Conservation (phyloP, 768 basidiomycete species). For the Tricholoma flavovirens region DNA sequence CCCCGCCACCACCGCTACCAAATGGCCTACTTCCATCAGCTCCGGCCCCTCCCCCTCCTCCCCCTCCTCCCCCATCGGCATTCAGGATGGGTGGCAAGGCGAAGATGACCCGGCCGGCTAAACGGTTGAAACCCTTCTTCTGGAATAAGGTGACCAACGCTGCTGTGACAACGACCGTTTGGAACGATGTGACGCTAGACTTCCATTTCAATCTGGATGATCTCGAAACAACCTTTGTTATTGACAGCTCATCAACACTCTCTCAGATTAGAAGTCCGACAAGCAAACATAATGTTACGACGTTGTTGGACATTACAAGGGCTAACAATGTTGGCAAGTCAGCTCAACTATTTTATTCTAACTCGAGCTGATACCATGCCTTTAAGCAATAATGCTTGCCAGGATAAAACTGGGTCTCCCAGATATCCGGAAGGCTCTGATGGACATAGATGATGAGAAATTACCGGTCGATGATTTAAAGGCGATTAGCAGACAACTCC, state of each 20-base stretch:
- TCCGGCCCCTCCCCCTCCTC: conserved; percentile 28
- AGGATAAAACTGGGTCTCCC: conserved; percentile 60
- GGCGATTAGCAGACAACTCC: conserved; percentile 67
- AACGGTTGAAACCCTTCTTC: conserved; percentile 79
- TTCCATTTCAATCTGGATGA: conserved; percentile 58
- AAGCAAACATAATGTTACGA: conserved; percentile 59
- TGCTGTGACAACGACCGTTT: conserved; percentile 51
- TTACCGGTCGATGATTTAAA: conserved; percentile 73
- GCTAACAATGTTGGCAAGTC: conserved; percentile 77
- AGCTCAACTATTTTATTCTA: too few relatives aligned
- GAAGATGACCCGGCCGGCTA: conserved; percentile 39
- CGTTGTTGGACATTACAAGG: conserved; percentile 71
- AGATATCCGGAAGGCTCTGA: conserved; percentile 64
- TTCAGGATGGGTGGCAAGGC: conserved; percentile 26
- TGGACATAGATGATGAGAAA: conserved; percentile 64
- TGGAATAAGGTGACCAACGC: conserved; percentile 73
- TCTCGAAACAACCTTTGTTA: conserved; percentile 65
- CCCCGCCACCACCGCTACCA: conserved; percentile 29
- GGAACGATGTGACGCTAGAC: conserved; percentile 49
- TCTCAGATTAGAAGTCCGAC: conserved; percentile 36
- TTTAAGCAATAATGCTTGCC: conserved; percentile 76
- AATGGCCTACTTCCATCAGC: conserved; percentile 11
- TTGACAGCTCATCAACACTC: conserved; percentile 43
- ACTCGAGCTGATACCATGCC: neutral
- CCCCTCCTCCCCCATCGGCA: conserved; percentile 36